A percentile compares a stretch with the other conserved stretches of the same genome.
phyloP scores from a whole-genome alignment of 1,284 basidiomycete species.

The Peniophora sp. region DNA sequence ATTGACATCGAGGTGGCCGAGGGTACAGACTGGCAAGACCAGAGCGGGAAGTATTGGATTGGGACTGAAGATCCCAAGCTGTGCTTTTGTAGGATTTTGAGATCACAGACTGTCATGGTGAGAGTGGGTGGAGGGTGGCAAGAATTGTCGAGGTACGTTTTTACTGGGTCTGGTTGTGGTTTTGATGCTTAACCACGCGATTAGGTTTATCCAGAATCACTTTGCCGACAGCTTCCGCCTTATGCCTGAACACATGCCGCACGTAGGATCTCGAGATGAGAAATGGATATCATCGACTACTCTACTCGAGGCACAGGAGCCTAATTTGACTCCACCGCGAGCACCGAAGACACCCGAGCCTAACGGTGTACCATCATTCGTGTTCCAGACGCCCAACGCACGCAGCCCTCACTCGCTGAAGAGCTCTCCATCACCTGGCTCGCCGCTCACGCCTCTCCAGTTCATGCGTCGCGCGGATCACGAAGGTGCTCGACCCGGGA shows the following conservation, averaged over 20 bases:
- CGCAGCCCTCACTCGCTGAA: conserved; percentile 36
- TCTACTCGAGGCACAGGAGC: conserved; percentile 44
- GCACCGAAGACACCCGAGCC: conserved; percentile 67
- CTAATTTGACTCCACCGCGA: conserved; percentile 31
- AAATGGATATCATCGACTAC: conserved; percentile 79
- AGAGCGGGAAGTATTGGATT: conserved; percentile 94
- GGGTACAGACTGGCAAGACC: conserved; percentile 75
- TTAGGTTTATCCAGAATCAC: conserved; percentile 79
- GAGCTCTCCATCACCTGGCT: conserved; percentile 38
- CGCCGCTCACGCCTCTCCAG: conserved; percentile 47
- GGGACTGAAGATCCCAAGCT: conserved; percentile 82
- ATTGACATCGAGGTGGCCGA: conserved; percentile 79
- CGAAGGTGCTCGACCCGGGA: conserved; percentile 31
- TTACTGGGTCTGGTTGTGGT: conserved; percentile 1
- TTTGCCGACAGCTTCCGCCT: conserved; percentile 75
- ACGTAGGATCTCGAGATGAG: conserved; percentile 46
- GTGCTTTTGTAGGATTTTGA: conserved; percentile 86
- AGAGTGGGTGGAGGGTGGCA: conserved; percentile 93
- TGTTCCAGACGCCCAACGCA: conserved; percentile 38
- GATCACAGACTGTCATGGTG: conserved; percentile 94
- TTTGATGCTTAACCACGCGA: conserved; percentile 10
- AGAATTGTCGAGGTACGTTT: conserved; percentile 75
- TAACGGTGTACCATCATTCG: conserved; percentile 36
- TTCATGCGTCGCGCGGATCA: conserved; percentile 47
- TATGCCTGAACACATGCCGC: conserved; percentile 51